Conservation (phyloP, 2,329 filamentous ascomycete genomes). For the Fusarium aywerte region DNA sequence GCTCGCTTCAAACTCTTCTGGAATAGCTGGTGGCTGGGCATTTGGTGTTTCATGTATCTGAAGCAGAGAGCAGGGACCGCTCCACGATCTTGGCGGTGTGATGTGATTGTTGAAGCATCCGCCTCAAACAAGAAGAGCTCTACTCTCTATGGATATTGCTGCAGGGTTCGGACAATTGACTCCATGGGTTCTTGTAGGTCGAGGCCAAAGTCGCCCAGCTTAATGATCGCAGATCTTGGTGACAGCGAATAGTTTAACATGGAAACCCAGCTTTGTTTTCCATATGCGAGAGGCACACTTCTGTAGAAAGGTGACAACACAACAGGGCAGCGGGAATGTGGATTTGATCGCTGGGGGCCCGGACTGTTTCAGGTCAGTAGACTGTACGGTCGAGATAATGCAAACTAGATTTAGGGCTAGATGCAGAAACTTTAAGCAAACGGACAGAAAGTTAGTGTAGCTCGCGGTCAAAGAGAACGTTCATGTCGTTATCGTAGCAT, state of each 20-base stretch:
- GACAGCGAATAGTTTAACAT: slow-evolving; percentile 20
- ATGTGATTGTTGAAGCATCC: slow-evolving; percentile 16
- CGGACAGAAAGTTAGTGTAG: slow-evolving; percentile 3
- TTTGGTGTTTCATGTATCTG: slow-evolving; percentile 43
- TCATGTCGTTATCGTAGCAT: slow-evolving; percentile 4
- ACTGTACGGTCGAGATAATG: slow-evolving; percentile 23
- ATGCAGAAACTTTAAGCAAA: slow-evolving; percentile 11
- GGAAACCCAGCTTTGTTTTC: slow-evolving; percentile 19
- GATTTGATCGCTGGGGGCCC: slow-evolving; percentile 29
- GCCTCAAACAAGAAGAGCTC: background rate
- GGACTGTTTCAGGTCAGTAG: slow-evolving; percentile 40
- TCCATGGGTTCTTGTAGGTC: background rate
- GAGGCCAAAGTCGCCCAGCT: background rate
- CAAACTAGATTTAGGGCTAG: slow-evolving; percentile 30
- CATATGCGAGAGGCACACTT: slow-evolving; percentile 6
- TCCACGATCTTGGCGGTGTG: slow-evolving; percentile 37
- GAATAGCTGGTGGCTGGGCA: slow-evolving; percentile 38
- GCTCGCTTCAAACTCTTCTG: slow-evolving; percentile 43
- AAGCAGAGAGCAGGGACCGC: slow-evolving; percentile 31
- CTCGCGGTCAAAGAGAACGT: slow-evolving; percentile 12
- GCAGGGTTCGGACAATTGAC: slow-evolving; percentile 8
- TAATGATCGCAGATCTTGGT: slow-evolving; percentile 12
- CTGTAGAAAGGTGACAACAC: slow-evolving; percentile 13
- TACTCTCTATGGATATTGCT: background rate
- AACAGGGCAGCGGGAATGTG: slow-evolving; percentile 13